phyloP scores from a whole-genome alignment of 176 grass and related monocot genomes.

The Oryza rufipogon region DNA sequence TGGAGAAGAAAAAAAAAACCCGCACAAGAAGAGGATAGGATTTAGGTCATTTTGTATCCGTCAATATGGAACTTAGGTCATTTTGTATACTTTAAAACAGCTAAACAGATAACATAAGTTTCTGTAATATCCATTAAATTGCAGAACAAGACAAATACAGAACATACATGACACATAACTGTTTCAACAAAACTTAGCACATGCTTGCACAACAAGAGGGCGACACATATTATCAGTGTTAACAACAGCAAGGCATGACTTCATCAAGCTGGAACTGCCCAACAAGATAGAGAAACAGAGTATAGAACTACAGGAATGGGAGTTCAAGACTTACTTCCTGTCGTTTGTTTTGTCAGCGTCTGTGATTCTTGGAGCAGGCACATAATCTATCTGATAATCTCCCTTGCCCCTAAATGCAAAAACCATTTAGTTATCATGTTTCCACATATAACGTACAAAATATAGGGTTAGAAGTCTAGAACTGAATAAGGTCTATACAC shows the following conservation, averaged over 20 bases:
- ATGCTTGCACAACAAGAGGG: slow-evolving; percentile 1
- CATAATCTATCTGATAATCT: slow-evolving; percentile 89
- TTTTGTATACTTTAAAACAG: neutral
- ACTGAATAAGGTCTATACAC: neutral
- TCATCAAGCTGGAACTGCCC: neutral
- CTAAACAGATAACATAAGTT: neutral
- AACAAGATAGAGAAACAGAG: neutral
- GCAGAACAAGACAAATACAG: neutral
- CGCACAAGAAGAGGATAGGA: neutral
- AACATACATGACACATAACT: neutral
- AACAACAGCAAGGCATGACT: slow-evolving; percentile 5
- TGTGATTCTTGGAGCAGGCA: slow-evolving; percentile 85
- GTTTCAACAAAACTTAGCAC: neutral
- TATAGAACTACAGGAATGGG: slow-evolving; percentile 8
- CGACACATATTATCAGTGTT: slow-evolving; percentile 2
- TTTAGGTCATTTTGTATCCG: neutral
- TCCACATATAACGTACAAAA: slow-evolving; percentile 1
- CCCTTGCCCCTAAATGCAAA: slow-evolving; percentile 74
- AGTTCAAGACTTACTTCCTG: slow-evolving; percentile 59
- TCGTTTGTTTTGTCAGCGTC: slow-evolving; percentile 97
- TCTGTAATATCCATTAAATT: neutral
- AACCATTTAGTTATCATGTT: neutral
- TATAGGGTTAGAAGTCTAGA: neutral
- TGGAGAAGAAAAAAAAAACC: neutral
- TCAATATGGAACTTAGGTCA: neutral